Base-by-base conservation (phyloP, 2,329 filamentous ascomycete species). In the Nemania bipapillata region DNA sequence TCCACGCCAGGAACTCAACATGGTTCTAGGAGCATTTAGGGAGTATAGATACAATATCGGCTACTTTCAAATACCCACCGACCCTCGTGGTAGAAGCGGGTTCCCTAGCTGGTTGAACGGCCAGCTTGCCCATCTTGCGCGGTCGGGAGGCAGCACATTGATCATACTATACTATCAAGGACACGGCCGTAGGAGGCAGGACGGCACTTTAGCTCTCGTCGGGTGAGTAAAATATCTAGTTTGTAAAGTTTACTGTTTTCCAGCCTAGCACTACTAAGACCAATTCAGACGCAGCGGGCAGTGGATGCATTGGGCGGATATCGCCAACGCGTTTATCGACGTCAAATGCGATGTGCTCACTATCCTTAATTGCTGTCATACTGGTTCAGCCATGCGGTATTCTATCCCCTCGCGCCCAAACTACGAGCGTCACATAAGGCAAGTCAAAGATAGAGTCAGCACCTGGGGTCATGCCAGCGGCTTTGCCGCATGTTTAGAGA, bases 401-500 rank as follows among this genome's bases (percentile, higher is more conserved):
- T 17, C 22, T 6, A 35, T 53, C 15, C 50, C 26, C 8, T 53
- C 15, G 20, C 50, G 50, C 17, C 4, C 26, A 20, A 53, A 53
- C 28, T 53, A 53, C 28, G 50, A 53, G 15, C 4, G 6, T 24
- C 17, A 35, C 28, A 53, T 35, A 26, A 53, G 35, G 50, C 50
- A 53, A 53, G 50, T 53, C 50, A 35, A 53, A 32, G 4, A 53
- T 53, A 53, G 35, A 24, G 35, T 2, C 15, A 53, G 26, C 15
- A 5, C 1, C 2, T 53, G 50, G 28, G 26, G 50, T 35, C 22
- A 35, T 12, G 15, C 26, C 17, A 4, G 15, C 7, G 50, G 50
- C 50, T 53, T 53, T 17, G 50, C 50, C 28, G 50, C 50, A 35
- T 53, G 50, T 53, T 53, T 53, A 24, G 50, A 53, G 50, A 26